These are phyloP conservation scores for Fusarium buharicum DNA, from an alignment of 2,329 filamentous ascomycete species.

Conservation along the genomic window DNA sequence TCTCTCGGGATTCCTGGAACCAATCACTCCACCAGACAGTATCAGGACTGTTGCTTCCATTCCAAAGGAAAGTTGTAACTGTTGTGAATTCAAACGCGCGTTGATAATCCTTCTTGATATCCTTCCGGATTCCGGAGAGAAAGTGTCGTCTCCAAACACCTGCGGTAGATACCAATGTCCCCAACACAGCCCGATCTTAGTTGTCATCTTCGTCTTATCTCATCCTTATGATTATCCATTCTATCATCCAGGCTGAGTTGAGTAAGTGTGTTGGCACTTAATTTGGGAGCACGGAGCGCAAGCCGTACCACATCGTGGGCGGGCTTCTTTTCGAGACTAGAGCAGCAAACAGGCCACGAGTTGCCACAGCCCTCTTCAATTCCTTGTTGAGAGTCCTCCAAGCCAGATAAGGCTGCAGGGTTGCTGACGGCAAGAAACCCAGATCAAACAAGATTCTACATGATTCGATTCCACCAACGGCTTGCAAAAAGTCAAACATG, in stretches of 20 bases:
- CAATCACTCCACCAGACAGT: background rate
- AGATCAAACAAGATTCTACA: background rate
- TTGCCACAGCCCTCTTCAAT: background rate
- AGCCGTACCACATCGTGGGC: background rate
- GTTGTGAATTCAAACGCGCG: background rate
- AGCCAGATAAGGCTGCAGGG: background rate
- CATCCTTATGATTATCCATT: background rate
- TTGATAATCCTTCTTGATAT: background rate
- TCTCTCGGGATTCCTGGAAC: background rate
- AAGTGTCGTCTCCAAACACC: too few species aligned
- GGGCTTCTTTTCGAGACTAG: background rate
- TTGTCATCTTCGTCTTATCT: background rate
- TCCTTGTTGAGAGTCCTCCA: background rate
- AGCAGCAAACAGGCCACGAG: background rate
- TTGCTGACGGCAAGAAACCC: constrained; percentile 2
- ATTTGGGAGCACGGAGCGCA: constrained; percentile 3
- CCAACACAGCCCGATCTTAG: background rate
- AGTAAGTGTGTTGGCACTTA: background rate
- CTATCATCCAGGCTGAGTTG: background rate
- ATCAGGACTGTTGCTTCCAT: background rate
- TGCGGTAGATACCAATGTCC: background rate
- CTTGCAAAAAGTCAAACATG: background rate
- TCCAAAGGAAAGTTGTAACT: background rate
- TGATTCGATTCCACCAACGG: background rate
- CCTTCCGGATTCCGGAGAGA: background rate